A percentile compares a stretch with the other conserved stretches of the same genome.
These are phyloP conservation scores for Xylariaceae sp. DNA, from an alignment of 2,329 filamentous ascomycete species.

Conservation along the genomic window DNA sequence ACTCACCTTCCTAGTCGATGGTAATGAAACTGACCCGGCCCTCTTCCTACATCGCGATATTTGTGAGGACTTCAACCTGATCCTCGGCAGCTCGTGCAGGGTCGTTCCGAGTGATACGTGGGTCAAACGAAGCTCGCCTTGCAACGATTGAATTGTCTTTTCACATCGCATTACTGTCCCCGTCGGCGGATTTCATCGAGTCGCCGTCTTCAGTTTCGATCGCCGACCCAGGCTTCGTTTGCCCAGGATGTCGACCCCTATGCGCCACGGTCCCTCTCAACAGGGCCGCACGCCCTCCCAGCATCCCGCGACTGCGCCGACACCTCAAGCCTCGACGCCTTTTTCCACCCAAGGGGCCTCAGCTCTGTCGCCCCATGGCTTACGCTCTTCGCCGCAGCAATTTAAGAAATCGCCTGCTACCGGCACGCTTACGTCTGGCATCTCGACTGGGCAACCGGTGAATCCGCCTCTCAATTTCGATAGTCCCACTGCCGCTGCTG, in stretches of 20 bases:
- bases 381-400: constrained; percentile 58
- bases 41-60: background rate
- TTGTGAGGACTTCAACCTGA: background rate
- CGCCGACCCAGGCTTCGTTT: background rate
- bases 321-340: constrained; percentile 62
- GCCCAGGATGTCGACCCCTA: constrained; percentile 33
- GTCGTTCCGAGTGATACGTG: too few species aligned
- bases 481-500: constrained; percentile 58
- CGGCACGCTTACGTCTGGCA: constrained; percentile 38
- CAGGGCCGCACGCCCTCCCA: constrained; percentile 49
- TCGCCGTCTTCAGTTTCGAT: background rate
- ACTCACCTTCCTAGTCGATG: background rate
- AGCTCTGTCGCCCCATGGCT: constrained; percentile 54
- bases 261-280: constrained; percentile 41
- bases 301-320: constrained; percentile 46
- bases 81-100: too few species aligned
- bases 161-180: too few species aligned
- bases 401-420: constrained; percentile 58
- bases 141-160: too few species aligned
- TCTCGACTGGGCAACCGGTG: constrained; percentile 43
- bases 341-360: constrained; percentile 52
- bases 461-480: constrained; percentile 54
- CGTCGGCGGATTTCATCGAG: background rate
- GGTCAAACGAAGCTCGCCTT: too few species aligned
- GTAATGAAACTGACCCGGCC: background rate